Percentiles rank a stretch among this genome's conserved stretches.
phyloP scores from a whole-genome alignment of 495 filamentous ascomycete species.

The Penicillium steckii region DNA sequence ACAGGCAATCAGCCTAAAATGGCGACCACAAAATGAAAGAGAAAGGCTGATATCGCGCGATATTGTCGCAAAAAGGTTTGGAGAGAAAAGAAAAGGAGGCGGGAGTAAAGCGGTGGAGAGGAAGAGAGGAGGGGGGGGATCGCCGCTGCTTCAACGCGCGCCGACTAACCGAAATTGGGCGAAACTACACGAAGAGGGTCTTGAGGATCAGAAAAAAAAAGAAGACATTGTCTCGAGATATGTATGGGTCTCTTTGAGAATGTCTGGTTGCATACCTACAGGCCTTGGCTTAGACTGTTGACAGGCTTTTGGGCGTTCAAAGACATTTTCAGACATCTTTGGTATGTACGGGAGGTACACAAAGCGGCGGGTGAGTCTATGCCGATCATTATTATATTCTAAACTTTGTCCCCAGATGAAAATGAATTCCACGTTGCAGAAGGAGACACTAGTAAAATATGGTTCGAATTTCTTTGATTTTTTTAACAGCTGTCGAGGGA shows the following conservation, averaged over 20 bases:
- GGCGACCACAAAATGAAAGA: constrained; percentile 6
- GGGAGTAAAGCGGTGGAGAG: constrained; percentile 28
- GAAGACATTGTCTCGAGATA: too few relatives aligned
- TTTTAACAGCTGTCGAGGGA: too few relatives aligned
- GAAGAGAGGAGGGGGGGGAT: constrained; percentile 16
- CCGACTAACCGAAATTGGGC: background rate
- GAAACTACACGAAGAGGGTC: background rate
- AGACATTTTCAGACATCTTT: background rate
- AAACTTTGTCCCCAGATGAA: constrained; percentile 8
- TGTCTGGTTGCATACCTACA: too few relatives aligned
- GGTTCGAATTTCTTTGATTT: too few relatives aligned
- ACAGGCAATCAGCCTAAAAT: background rate
- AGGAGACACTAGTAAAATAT: too few relatives aligned
- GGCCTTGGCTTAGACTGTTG: too few relatives aligned
- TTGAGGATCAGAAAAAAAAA: background rate
- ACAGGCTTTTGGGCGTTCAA: too few relatives aligned
- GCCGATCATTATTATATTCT: constrained; percentile 9
- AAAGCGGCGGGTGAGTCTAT: background rate
- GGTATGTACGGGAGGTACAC: background rate
- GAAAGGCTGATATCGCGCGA: constrained; percentile 9
- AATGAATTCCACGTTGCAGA: background rate
- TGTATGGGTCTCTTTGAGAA: too few relatives aligned
- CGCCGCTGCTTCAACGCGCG: constrained; percentile 17
- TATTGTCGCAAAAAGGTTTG: constrained; percentile 7
- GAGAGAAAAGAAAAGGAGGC: constrained; percentile 25